Percentiles rank a stretch among this genome's conserved stretches.
Conservation (phyloP, 2,329 filamentous ascomycete genomes). For the Colletotrichum lindemuthianum region DNA sequence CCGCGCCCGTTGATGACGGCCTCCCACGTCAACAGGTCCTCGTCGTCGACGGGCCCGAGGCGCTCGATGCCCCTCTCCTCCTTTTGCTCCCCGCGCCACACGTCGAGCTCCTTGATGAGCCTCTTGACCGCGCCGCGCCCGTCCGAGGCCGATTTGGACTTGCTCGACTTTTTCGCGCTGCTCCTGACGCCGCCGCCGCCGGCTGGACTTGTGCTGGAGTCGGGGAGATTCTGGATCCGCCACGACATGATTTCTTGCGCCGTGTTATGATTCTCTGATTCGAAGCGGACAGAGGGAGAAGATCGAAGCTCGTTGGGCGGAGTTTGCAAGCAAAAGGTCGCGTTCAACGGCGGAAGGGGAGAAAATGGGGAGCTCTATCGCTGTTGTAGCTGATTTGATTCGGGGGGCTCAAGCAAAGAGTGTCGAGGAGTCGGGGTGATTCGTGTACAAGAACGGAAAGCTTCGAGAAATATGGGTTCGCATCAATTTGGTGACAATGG, state of each 20-base stretch:
- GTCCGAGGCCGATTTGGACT: constrained; percentile 48
- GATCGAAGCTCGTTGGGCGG: no score
- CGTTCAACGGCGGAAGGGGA: neutral
- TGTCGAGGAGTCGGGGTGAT: no score
- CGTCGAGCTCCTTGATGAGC: constrained; percentile 67
- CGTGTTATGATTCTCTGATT: neutral
- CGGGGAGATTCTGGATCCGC: constrained; percentile 36
- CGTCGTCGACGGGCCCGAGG: constrained; percentile 63
- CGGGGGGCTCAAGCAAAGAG: no score
- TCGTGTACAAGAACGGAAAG: no score
- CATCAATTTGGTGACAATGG: neutral
- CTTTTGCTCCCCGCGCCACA: constrained; percentile 59
- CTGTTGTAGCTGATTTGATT: no score
- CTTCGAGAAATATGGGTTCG: no score
- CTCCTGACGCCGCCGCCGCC: constrained; percentile 20
- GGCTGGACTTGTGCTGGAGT: constrained; percentile 23
- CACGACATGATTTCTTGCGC: constrained; percentile 32
- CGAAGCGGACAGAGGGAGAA: neutral
- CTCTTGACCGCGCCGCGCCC: constrained; percentile 60
- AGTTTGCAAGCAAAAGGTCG: neutral
- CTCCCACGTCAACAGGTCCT: constrained; percentile 67
- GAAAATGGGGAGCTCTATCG: neutral
- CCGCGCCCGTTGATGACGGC: constrained; percentile 69
- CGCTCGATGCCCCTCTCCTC: constrained; percentile 67
- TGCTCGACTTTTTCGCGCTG: constrained; percentile 22